Base-by-base conservation (phyloP, 495 filamentous ascomycete species). In the Aspergillus kassunensis region DNA sequence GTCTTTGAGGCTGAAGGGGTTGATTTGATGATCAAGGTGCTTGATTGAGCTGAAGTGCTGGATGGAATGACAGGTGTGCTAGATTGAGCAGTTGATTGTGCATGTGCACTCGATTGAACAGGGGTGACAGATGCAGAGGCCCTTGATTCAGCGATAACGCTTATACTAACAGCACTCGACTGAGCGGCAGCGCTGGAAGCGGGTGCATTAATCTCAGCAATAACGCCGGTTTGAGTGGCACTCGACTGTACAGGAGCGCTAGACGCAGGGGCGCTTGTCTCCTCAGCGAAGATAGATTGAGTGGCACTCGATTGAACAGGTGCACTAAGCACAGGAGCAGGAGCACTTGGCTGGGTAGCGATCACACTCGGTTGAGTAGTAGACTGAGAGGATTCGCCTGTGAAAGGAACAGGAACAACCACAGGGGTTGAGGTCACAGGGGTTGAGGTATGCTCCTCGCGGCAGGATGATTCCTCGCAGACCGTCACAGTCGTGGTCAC, bases 21-120 rank as follows among this genome's bases (percentile, higher is more conserved):
- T 7, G 51, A 16, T 3, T 13, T 27, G 42, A 45, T 50, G 20
- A 49, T 43, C 13, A 44, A 30, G 5, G 44, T 21, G 42, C 35
- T 51, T 5, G 49, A 21, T n/a, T 24, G n/a, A 1, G 37, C 46
- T 6, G 58, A 54, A 25, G 35, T 24, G 9, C 3, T 18, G 19
- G 48, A 27, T 23, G 42, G 27, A 20, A 37, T 35, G 35, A 41
- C 29, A 51, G 40, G 40, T 15, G 24, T 48, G 27, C 41, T 57
- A 34, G 47, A 11, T 27, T 19, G 19, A 31, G 29, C 43, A 20
- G 27, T 13, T 21, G 21, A n/a, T 9, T 27, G 11, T 3, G 20
- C 44, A 23, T 30, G 46, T 19, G 47, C 33, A 18, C 37, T n/a
- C 10, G 46, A 34, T 30, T 56, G 41, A 18, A 36, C 24, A 13